Percentiles rank a stretch among this genome's conserved stretches.
These are phyloP conservation scores for Pyracantha coccinea DNA, from an alignment of 331 rosid species.

Conservation along the genomic window DNA sequence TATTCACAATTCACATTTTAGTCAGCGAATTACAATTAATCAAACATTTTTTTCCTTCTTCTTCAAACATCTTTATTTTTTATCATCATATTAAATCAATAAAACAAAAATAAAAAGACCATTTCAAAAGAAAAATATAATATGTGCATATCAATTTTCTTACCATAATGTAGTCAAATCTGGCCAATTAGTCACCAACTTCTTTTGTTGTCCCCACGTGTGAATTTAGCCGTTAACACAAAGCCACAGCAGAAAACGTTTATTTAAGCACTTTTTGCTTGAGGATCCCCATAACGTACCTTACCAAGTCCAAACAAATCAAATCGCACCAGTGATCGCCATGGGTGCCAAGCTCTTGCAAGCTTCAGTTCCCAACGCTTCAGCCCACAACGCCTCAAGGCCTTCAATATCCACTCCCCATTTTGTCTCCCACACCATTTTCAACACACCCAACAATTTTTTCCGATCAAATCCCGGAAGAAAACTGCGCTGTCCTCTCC, in stretches of 20 bases:
- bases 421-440: background rate
- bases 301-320: background rate
- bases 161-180: background rate
- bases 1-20: too few relatives aligned
- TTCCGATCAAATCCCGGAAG: background rate
- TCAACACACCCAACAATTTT: background rate
- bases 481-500: background rate
- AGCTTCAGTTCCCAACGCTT: background rate
- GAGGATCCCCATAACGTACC: background rate
- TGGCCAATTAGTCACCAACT: background rate
- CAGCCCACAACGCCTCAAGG: slow-evolving; percentile 7
- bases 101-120: too few relatives aligned
- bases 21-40: too few relatives aligned
- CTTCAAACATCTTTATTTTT: too few relatives aligned
- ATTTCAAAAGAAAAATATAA: too few relatives aligned
- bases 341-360: slow-evolving; percentile 19
- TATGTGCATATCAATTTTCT: background rate
- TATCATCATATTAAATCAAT: too few relatives aligned
- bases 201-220: background rate
- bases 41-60: too few relatives aligned
- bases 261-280: background rate
- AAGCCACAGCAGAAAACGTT: background rate
- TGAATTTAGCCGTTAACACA: background rate
- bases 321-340: background rate
- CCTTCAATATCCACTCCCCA: background rate